Evolutionary conservation across 805 yeast species (phyloP), one percentile per base, ranked within the genome.

Genomic region (Spencermartinsiella europaea): DNA sequence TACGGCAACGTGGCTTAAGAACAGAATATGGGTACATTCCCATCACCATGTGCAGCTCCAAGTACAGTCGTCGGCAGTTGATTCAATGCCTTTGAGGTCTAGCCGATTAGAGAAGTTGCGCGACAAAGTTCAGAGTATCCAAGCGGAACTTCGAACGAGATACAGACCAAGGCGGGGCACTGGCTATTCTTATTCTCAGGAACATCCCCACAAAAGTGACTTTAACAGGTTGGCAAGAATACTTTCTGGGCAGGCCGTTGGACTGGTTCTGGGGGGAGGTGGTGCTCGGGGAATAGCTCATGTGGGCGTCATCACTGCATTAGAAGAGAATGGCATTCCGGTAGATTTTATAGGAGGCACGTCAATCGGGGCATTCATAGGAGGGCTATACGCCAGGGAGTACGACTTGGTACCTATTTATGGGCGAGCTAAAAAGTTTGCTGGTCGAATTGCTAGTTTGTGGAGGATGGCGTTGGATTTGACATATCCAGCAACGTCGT

Each of bases 241-340:
- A 5, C 67, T 91, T 14, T 85, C 96, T 0, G 96, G 95, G 5
- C 88, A 89, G 61, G 96, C 96, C 0, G 85, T 93, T 35, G 99
- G 98, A 0, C 70, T 93, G 16, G 97, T 91, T 4, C 70, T 91
- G 2, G 99, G 99, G 4, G 99, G 99, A 12, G 99, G 99, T 35
- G 99, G 99, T 37, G 96, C 98, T 0, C 73, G 98, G 55, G 99
- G 99, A 1, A 73, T 91, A 12, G 78, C 96, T 12, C 99, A 91
- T 62, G 73, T 91, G 35, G 99, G 99, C 2, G 83, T 93, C 2
- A 77, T 91, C n/a, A 79, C 80, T 42, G 96, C 97, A 0, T 67
- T 91, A 7, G 98, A 91, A 62, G 95, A 86, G 52, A 80, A 81
- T 46, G 97, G 97, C 0, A 85, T 91, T 12, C 99, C 99, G 0